Percentiles rank a stretch among this genome's conserved stretches.
These are phyloP conservation scores for Kalaharituber pfeilii DNA, from an alignment of 2,329 filamentous ascomycete species.

Conservation along the genomic window DNA sequence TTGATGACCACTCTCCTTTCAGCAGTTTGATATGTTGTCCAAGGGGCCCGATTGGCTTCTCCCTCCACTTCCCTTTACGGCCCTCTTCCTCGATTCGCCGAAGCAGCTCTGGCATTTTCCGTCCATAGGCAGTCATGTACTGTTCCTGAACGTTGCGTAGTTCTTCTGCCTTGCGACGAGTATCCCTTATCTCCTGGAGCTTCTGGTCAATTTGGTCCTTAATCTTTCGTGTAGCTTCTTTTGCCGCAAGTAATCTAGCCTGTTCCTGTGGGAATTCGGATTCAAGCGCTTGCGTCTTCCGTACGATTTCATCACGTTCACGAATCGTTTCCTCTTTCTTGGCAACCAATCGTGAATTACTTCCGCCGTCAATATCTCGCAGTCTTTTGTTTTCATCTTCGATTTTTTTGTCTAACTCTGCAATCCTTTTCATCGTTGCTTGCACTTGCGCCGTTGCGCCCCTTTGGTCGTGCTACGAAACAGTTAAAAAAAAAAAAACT, in stretches of 20 bases:
- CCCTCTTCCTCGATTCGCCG: conserved; percentile 50
- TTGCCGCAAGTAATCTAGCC: neutral
- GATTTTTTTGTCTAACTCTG: neutral
- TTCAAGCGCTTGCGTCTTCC: neutral
- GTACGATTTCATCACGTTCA: neutral
- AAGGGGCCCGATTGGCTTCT: conserved; percentile 66
- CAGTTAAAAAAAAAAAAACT: too few relatives aligned
- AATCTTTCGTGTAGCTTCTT: neutral
- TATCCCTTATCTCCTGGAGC: neutral
- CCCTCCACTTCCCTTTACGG: conserved; percentile 37
- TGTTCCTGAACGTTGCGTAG: conserved; percentile 28
- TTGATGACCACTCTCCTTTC: conserved; percentile 64
- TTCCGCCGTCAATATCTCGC: neutral
- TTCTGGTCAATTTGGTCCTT: conserved; percentile 6
- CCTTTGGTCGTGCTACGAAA: neutral
- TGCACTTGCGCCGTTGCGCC: neutral
- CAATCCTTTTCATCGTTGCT: neutral
- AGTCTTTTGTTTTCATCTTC: neutral
- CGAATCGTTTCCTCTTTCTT: neutral
- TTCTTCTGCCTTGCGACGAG: conserved; percentile 29
- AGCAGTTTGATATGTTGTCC: conserved; percentile 59
- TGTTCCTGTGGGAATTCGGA: neutral
- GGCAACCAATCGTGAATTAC: neutral
- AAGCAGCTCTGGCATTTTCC: conserved; percentile 45
- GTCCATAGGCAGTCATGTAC: conserved; percentile 45